Base-by-base conservation (phyloP, 805 yeast species). In the Kazachstania bromeliacearum region DNA sequence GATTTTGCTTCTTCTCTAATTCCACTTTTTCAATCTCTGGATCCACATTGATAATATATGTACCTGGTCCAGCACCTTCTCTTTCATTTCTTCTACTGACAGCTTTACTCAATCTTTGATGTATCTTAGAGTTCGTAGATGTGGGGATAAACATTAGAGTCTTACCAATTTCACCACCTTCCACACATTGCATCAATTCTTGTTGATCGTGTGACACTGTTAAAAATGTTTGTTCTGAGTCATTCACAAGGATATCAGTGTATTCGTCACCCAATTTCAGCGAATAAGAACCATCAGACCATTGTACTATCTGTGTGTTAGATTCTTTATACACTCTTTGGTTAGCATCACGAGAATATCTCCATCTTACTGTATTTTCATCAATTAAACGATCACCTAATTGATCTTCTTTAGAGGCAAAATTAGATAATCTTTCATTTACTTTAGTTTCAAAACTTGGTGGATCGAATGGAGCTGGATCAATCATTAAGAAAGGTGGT, bases 211-310 rank as follows among this genome's bases (percentile, higher is more conserved):
- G 82, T 22, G 85, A 74, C 20, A 73, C 71, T 2, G 83, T 78
- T 33, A 92, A 64, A 37, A 81, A 75, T 22, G 82, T 76, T 52
- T 87, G 94, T 35, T 72, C 75, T 27, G 77, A 64, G 7, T 79
- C 75, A 39, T 75, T 74, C 8, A 71, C 61, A 37, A 76, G 66
- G 40, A 85, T 76, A 53, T 89, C 96, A 50, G 88, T 89, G 44
- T 79, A 69, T 60, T 92, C 98, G 32, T 71, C 69, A 22, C 98
- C 98, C 26, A 92, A 63, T 52, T 85, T 88, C 47, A 92, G 64
- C 2, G 96, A 87, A 43, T 77, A 62, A 4, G 85, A 68, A 1
- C 98, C 98, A 60, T 92, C 97, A 38, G 82, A 80, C 98, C 98
- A 92, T 57, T 85, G 82, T 24, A 92, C 72, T 38, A 89, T 76